A percentile compares a stretch with the other conserved stretches of the same genome.
These are phyloP conservation scores for Magnolia changhungtana DNA, from an alignment of 164 flowering plant species.

Conservation along the genomic window DNA sequence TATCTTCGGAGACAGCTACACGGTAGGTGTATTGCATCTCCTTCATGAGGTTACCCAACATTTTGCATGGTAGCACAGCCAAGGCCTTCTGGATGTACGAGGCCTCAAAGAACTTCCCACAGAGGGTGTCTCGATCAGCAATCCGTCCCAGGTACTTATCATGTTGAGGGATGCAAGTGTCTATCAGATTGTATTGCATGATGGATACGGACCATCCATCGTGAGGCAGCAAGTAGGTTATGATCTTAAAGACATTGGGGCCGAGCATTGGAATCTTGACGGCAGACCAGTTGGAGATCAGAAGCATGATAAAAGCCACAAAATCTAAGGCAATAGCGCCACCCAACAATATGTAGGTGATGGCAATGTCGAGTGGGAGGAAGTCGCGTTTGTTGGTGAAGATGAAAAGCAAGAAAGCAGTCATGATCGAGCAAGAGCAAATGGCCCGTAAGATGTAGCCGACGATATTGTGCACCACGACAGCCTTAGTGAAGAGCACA, in stretches of 20 bases:
- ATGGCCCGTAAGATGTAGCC: conserved; percentile 12
- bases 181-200: conserved; percentile 1
- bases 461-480: background rate
- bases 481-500: conserved; percentile 31
- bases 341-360: conserved; percentile 37
- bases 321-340: conserved; percentile 41
- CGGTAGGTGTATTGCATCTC: background rate
- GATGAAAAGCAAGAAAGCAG: conserved; percentile 25
- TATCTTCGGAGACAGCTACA: background rate
- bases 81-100: background rate
- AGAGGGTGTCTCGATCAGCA: background rate
- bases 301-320: conserved; percentile 26
- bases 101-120: background rate
- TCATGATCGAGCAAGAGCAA: background rate
- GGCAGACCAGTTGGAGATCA: conserved; percentile 42
- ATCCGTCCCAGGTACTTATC: background rate
- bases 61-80: too few species aligned
- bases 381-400: conserved; percentile 5
- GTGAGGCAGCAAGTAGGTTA: background rate
- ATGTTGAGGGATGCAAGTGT: background rate
- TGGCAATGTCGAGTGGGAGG: conserved; percentile 16
- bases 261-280: background rate
- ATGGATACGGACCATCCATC: conserved; percentile 7
- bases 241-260: background rate
- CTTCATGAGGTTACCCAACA: background rate